Base-by-base conservation (phyloP, 176 grass and related monocot genomes). In the Alopecurus myosuroides region DNA sequence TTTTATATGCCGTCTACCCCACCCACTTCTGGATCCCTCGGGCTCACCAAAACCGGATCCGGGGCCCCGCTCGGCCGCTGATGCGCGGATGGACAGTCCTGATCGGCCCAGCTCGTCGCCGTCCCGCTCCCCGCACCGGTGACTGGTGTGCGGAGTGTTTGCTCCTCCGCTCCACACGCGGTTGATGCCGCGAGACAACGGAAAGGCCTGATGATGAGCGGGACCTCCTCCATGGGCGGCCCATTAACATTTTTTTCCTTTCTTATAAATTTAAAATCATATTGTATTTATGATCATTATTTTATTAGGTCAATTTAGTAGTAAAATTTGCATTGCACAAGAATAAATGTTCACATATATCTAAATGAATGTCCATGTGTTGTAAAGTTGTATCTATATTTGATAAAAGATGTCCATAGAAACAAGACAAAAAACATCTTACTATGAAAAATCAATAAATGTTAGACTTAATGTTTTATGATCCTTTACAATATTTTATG, bases 1-100 rank as follows among this genome's bases (percentile, higher is more conserved):
- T 79, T 86, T 90, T 86, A 86, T 90, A 86, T 56, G 73, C 79
- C 15, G 20, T 53, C 82, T 84, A 34, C 39, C 29, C 70, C 69
- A 58, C 62, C 62, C 50, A 69, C 74, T 88, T 60, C 78, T 53
- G 22, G 44, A 83, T 67, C 79, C 69, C 49, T 81, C 84, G 80
- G 67, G 18, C 80, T 69, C 85, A 57, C 75, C 49, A 42, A 78
- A 84, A 34, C 68, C 85, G 81, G 84, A 80, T 80, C 80, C 85
- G 35, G 35, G 35, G 52, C 13, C 23, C 9, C 17, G 3, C 11
- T 9, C 33, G 4, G 33, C 63, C 79, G 84, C n/a, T 36, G 53
- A 78, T 86, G 8, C 22, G 0, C 0, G 0, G 26, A 20, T 11
- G 1, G 33, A 89, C 31, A 14, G 63, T 0, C 15, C 1, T 3